Percentiles rank a stretch among this genome's conserved stretches.
These are phyloP conservation scores for Dimargaris xerosporica DNA, from an alignment of 192 early-diverging fungal species.

Conservation along the genomic window DNA sequence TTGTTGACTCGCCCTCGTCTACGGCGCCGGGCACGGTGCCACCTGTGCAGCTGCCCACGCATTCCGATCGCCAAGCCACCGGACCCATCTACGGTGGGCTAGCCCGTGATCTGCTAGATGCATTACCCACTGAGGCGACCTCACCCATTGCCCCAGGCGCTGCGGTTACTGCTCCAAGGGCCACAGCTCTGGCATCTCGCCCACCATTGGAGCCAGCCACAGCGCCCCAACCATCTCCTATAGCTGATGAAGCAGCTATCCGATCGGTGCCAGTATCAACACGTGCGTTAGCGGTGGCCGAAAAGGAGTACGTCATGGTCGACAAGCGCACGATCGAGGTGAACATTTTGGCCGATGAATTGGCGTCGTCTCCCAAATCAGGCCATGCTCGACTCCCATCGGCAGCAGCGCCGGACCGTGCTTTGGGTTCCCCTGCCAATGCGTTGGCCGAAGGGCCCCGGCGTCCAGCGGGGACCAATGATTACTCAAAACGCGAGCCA, in stretches of 20 bases:
- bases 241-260: not conserved
- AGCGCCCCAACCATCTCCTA: conserved; percentile 4
- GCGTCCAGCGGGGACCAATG: not conserved
- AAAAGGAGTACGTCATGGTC: conserved; percentile 57
- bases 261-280: not conserved
- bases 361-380: conserved; percentile 25
- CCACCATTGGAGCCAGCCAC: not conserved
- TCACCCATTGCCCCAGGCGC: conserved; percentile 4
- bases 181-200: not conserved
- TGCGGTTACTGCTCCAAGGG: not conserved
- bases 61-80: too few species aligned
- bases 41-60: too few species aligned
- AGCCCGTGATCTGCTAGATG: conserved; percentile 4
- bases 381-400: not conserved
- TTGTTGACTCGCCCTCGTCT: not conserved
- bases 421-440: not conserved
- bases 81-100: too few species aligned
- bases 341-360: conserved; percentile 57
- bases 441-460: not conserved
- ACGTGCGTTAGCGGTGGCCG: not conserved
- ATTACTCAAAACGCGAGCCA: not conserved
- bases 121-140: conserved; percentile 10
- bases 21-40: not conserved
- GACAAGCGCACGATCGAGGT: conserved; percentile 55
- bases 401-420: not conserved